Conservation (phyloP, 805 yeast species). For the Kodamaea laetipori region DNA sequence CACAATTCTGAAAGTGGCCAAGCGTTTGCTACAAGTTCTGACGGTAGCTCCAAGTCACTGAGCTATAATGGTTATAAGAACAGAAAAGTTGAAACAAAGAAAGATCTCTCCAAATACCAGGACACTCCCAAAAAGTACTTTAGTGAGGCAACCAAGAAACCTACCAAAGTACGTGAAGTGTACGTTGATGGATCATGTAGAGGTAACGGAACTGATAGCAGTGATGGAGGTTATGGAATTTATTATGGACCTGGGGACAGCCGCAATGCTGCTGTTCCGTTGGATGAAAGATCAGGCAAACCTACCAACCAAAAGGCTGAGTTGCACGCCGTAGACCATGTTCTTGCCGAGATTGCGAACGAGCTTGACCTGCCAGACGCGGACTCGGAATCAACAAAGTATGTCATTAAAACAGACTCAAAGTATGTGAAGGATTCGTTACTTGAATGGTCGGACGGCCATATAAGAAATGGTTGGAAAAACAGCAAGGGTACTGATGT, state of each 20-base stretch:
- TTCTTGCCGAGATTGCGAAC: conserved; percentile 44
- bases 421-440: conserved; percentile 60
- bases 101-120: neutral
- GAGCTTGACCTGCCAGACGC: too few species aligned
- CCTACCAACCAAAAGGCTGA: conserved; percentile 87
- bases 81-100: neutral
- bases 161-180: conserved; percentile 26
- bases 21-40: too few species aligned
- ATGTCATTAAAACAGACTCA: conserved; percentile 68
- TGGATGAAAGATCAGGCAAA: conserved; percentile 31
- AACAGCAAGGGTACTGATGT: conserved; percentile 48
- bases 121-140: conserved; percentile 1
- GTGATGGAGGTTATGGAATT: conserved; percentile 72
- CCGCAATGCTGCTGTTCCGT: conserved; percentile 56
- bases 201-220: conserved; percentile 52
- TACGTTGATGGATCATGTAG: conserved; percentile 82
- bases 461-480: conserved; percentile 61
- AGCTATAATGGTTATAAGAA: neutral
- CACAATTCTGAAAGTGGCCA: too few species aligned
- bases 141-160: neutral
- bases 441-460: conserved; percentile 55
- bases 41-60: too few species aligned
- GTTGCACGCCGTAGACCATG: conserved; percentile 62
- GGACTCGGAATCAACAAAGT: conserved; percentile 19
- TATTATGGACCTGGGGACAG: conserved; percentile 59